These are phyloP conservation scores for Epithemia pelagica DNA, from an alignment of 108 stramenopile genomes.

Conservation along the genomic window DNA sequence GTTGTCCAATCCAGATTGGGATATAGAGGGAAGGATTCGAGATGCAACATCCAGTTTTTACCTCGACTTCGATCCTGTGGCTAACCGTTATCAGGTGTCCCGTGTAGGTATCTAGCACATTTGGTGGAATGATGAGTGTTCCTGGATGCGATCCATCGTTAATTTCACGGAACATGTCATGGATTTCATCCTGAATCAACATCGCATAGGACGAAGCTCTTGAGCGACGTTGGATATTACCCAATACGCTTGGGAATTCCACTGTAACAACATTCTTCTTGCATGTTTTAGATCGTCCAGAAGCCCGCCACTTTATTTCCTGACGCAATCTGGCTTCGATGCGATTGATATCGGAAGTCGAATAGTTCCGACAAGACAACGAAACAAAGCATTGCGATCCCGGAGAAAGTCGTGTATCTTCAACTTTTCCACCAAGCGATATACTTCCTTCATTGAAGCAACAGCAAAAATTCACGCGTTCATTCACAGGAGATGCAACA, in stretches of 20 bases:
- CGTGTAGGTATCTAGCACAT: not conserved
- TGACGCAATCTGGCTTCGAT: not conserved
- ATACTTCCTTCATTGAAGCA: slow-evolving; percentile 8
- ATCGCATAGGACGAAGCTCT: not conserved
- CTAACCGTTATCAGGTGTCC: not conserved
- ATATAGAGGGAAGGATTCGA: not conserved
- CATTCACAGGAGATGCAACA: not conserved
- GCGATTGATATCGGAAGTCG: not conserved
- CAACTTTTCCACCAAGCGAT: not conserved
- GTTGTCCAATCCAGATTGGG: slow-evolving; percentile 3
- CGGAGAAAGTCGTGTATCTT: not conserved
- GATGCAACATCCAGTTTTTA: not conserved
- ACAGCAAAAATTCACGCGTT: not conserved
- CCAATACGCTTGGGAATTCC: not conserved
- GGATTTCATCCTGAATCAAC: not conserved
- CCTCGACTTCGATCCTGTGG: not conserved
- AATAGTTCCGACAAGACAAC: slow-evolving; percentile 1
- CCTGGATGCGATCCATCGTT: slow-evolving; percentile 3
- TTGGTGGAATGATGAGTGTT: not conserved
- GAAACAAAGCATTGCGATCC: not conserved
- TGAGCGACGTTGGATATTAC: not conserved
- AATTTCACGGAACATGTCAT: not conserved
- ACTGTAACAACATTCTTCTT: slow-evolving; percentile 2
- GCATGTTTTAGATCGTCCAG: not conserved
- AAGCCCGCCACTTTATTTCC: not conserved